Evolutionary conservation across 139 green algal genomes (phyloP), one percentile per base, ranked within the genome.

Genomic region (Dunaliella primolecta): DNA sequence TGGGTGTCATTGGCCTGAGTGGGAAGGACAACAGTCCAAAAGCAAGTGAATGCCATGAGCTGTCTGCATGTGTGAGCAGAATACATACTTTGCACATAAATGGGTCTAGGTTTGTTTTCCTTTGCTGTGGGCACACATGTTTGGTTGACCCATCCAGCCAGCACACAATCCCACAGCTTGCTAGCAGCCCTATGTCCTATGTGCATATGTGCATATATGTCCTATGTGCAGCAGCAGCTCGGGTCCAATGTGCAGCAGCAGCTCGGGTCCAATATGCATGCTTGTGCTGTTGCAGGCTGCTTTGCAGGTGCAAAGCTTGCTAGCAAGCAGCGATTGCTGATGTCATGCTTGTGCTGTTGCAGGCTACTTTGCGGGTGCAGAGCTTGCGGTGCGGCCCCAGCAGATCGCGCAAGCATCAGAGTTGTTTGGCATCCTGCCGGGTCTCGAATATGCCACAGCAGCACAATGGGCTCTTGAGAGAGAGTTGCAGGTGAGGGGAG

Each of bases 391-490:
- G 1, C 64, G 15, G 36, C 81, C 81, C 0, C n/a, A 0, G 36
- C 85, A 88, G 78, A n/a, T 81, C 32, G 57, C 70, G 31, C 34
- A 81, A 30, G 81, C 81, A 2, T 32, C 77, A 76, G 15, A 76
- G 36, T 71, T 84, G 76, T 88, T 88, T 72, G 85, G 81, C 24
- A 78, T 75, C 25, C 36, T 85, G 23, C 85, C 85, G 0, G 85
- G 85, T 0, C 32, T 70, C 2, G 85, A 88, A 57, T 81, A 81
- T 29, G 81, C 70, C 29, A 37, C 35, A 36, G 29, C 76, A n/a
- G 77, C 71, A 25, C 11, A 27, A 36, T 77, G 64, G 31, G 85
- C 85, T 2, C 2, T 38, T 2, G 75, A 80, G 2, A 23, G 2
- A 2, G 35, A 64, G 46, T 15, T 64, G 35, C 36, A 64, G 46